Conservation (phyloP, 345 rosid species). For the Hevea brasiliensis region DNA sequence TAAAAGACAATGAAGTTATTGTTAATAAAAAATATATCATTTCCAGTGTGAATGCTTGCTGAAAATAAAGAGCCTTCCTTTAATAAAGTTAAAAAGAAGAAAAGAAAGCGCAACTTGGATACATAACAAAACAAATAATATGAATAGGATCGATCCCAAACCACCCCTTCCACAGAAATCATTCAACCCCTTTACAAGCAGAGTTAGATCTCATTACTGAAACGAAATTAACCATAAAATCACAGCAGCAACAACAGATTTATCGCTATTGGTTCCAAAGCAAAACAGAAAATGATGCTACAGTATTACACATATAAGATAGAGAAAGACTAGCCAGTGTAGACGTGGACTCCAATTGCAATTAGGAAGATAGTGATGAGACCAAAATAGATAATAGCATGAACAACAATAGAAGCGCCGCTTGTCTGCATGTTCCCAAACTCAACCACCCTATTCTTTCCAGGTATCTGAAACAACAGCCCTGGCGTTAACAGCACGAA, state of each 20-base stretch:
- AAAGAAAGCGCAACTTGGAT: too few species aligned
- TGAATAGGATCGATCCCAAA: too few species aligned
- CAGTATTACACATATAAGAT: not conserved
- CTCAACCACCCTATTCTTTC: constrained; percentile 43
- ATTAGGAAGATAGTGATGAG: constrained; percentile 59
- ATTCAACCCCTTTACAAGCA: too few species aligned
- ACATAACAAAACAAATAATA: too few species aligned
- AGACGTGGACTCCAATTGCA: constrained; percentile 56
- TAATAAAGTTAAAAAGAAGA: too few species aligned
- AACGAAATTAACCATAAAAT: too few species aligned
- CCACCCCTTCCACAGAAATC: too few species aligned
- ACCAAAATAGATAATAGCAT: constrained; percentile 49
- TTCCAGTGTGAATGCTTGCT: too few species aligned
- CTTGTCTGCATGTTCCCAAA: constrained; percentile 61
- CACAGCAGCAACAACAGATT: not conserved
- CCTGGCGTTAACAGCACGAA: constrained; percentile 56
- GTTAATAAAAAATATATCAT: too few species aligned
- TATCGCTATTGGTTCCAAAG: not conserved
- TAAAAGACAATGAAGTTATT: too few species aligned
- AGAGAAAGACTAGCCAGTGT: constrained; percentile 21
- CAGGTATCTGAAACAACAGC: constrained; percentile 55
- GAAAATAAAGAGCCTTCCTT: too few species aligned
- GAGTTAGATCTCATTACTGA: too few species aligned
- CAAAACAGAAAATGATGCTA: not conserved
- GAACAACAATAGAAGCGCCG: constrained; percentile 51